Conservation (phyloP, 192 early-diverging fungal species). For the Thoreauomyces humboldtii region DNA sequence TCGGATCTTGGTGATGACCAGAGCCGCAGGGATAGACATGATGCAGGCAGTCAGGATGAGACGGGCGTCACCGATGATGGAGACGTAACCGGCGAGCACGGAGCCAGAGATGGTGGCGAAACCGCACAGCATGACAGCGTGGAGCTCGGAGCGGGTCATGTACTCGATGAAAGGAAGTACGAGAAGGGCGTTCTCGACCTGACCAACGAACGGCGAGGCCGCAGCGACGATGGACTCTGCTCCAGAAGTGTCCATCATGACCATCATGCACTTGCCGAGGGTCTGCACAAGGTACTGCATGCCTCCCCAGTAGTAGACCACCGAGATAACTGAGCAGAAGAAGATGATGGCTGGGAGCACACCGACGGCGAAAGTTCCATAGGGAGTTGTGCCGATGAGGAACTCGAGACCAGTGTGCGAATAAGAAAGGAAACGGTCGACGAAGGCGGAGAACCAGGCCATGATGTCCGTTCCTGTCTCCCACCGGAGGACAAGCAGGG, state of each 20-base stretch:
- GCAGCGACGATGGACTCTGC: constrained; percentile 80
- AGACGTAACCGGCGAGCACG: constrained; percentile 70
- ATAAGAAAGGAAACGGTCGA: constrained; percentile 62
- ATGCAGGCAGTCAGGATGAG: constrained; percentile 80
- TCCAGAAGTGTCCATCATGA: constrained; percentile 72
- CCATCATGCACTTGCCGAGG: constrained; percentile 62
- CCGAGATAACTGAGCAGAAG: constrained; percentile 82
- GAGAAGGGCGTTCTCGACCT: constrained; percentile 78
- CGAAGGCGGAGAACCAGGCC: constrained; percentile 59
- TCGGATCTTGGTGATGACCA: constrained; percentile 82
- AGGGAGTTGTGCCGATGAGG: constrained; percentile 55
- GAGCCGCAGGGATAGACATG: constrained; percentile 86
- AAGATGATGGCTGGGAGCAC: constrained; percentile 86
- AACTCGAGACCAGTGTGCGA: constrained; percentile 67
- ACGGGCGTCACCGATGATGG: constrained; percentile 59
- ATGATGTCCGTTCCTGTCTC: constrained; percentile 71
- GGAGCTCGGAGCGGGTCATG: constrained; percentile 83
- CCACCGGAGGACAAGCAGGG: constrained; percentile 74
- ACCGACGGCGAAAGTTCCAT: constrained; percentile 57
- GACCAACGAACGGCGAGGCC: constrained; percentile 83
- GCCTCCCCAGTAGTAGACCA: constrained; percentile 77
- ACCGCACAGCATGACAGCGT: constrained; percentile 83
- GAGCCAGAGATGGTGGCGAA: constrained; percentile 89
- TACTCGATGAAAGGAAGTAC: constrained; percentile 77
- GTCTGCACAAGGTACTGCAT: constrained; percentile 77